Conservation (phyloP, 768 basidiomycete species). For the Coprinopsis marcescibilis region DNA sequence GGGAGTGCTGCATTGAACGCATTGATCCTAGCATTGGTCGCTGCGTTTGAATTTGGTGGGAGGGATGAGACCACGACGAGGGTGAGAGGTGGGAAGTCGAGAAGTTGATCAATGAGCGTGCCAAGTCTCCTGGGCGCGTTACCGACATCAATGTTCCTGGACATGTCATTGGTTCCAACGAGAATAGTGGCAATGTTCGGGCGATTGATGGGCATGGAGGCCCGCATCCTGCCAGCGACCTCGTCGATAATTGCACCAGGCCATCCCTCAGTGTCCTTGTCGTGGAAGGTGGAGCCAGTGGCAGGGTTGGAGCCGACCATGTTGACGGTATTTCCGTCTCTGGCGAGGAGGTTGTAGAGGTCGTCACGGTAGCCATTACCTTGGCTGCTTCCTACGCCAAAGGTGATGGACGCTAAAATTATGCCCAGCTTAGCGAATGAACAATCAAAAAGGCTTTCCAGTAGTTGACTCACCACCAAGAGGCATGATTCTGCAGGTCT, state of each 20-base stretch:
- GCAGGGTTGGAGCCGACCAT: slow-evolving; percentile 5
- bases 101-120: not conserved
- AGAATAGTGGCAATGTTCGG: slow-evolving; percentile 3
- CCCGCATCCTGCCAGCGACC: slow-evolving; percentile 2
- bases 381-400: slow-evolving; percentile 1
- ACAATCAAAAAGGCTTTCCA: not conserved
- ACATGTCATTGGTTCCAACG: slow-evolving; percentile 7
- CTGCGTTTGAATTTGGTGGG: not conserved
- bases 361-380: slow-evolving; percentile 3
- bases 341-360: not conserved
- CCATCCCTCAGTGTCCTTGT: slow-evolving; percentile 4
- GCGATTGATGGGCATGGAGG: slow-evolving; percentile 1
- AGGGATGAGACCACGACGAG: slow-evolving; percentile 2
- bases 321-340: slow-evolving; percentile 4
- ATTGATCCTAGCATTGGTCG: not conserved
- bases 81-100: slow-evolving; percentile 2
- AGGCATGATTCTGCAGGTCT: slow-evolving; percentile 5
- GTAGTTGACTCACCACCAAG: not conserved
- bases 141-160: not conserved
- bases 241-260: not conserved
- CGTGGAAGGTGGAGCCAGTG: not conserved
- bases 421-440: not conserved
- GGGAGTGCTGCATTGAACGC: slow-evolving; percentile 2
- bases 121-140: not conserved
- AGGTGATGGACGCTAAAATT: not conserved